phyloP scores from a whole-genome alignment of 73 alveolate genomes.

The Breviolum minutum region DNA sequence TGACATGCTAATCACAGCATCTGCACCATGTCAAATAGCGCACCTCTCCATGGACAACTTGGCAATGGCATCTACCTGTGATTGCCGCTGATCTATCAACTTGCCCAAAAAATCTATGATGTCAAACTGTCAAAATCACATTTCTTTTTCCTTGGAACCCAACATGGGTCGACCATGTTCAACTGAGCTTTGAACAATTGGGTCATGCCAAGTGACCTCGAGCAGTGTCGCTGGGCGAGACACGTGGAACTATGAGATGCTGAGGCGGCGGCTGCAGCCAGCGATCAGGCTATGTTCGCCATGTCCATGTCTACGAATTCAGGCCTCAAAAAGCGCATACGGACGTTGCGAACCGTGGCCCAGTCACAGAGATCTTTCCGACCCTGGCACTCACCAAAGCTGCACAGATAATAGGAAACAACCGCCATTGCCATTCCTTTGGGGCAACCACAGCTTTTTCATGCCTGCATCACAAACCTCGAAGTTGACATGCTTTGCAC shows the following conservation, averaged over 20 bases:
- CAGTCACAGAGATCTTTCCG: neutral
- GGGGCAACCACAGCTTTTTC: neutral
- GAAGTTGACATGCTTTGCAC: neutral
- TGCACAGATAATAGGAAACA: neutral
- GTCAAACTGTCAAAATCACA: too few species aligned
- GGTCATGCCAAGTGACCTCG: neutral
- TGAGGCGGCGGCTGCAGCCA: neutral
- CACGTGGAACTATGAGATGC: neutral
- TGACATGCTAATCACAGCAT: too few species aligned
- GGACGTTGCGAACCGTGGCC: neutral
- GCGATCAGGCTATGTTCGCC: conserved; percentile 46
- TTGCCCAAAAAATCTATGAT: too few species aligned
- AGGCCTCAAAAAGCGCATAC: neutral
- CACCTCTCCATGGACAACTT: neutral
- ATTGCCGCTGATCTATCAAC: neutral
- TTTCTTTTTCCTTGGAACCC: too few species aligned
- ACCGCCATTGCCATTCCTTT: neutral
- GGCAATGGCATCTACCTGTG: neutral
- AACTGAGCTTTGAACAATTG: neutral
- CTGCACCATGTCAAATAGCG: neutral
- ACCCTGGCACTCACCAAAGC: neutral
- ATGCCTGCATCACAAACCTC: neutral
- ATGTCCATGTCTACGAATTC: conserved; percentile 1
- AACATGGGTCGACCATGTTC: neutral
- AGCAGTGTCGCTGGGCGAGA: neutral